These are phyloP conservation scores for Mucor indicus DNA, from an alignment of 371 early-diverging fungal species.

Conservation along the genomic window DNA sequence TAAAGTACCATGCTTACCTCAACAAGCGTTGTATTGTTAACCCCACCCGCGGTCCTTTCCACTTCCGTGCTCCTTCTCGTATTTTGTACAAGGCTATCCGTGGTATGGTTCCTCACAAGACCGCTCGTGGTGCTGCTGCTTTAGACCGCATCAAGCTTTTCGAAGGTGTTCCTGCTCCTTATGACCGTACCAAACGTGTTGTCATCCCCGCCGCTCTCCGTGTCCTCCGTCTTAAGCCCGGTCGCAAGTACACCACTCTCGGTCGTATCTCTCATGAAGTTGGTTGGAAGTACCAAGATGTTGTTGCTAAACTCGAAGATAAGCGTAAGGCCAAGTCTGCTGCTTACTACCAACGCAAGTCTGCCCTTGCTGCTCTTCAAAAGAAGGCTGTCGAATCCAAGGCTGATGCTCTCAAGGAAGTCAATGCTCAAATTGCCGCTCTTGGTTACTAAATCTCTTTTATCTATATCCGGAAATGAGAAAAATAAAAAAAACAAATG, in stretches of 20 bases:
- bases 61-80: conserved; percentile 99
- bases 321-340: conserved; percentile 95
- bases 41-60: conserved; percentile 98
- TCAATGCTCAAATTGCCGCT: conserved; percentile 47
- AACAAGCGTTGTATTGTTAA: conserved; percentile 99
- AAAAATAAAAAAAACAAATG: not conserved
- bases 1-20: conserved; percentile 96
- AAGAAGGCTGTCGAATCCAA: conserved; percentile 50
- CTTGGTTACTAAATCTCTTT: conserved; percentile 53
- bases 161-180: conserved; percentile 99
- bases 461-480: not conserved
- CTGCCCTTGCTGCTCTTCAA: conserved; percentile 40
- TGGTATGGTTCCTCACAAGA: conserved; percentile 99
- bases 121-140: conserved; percentile 97
- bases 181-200: conserved; percentile 94
- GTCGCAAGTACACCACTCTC: conserved; percentile 95
- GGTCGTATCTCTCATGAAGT: conserved; percentile 94
- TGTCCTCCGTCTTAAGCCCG: conserved; percentile 94
- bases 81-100: conserved; percentile 98
- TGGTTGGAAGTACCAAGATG: conserved; percentile 99
- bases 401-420: conserved; percentile 46
- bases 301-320: conserved; percentile 93
- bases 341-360: conserved; percentile 92
- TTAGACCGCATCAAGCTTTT: conserved; percentile 97
- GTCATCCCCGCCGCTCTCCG: conserved; percentile 97